phyloP scores from a whole-genome alignment of 805 yeast genomes.

The Danielia oregonensis region DNA sequence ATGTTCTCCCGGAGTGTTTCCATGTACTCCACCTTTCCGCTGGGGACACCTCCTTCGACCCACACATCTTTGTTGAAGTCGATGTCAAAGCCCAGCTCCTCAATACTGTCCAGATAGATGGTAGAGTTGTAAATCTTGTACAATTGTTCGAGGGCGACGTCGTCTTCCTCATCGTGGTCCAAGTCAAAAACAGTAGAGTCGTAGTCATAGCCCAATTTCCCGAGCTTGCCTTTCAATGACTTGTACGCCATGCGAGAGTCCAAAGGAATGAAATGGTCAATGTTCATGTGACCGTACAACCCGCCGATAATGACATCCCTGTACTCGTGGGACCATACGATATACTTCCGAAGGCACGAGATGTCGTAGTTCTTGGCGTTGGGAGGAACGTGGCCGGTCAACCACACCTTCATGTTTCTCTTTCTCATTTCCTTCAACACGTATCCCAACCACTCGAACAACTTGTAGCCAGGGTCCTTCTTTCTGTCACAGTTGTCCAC shows the following conservation, averaged over 20 bases:
- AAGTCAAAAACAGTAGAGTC: slow-evolving; percentile 9
- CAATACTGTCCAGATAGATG: slow-evolving; percentile 8
- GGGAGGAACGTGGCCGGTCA: slow-evolving; percentile 88
- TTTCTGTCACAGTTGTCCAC: slow-evolving; percentile 73
- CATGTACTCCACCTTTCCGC: slow-evolving; percentile 64
- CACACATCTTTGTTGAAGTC: slow-evolving; percentile 21
- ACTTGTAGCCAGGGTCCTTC: slow-evolving; percentile 76
- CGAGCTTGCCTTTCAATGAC: slow-evolving; percentile 29
- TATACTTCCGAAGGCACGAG: slow-evolving; percentile 69
- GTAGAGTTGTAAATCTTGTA: slow-evolving; percentile 5
- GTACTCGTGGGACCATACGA: slow-evolving; percentile 80
- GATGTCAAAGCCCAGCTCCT: slow-evolving; percentile 12
- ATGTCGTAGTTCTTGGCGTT: slow-evolving; percentile 71
- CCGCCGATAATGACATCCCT: slow-evolving; percentile 83
- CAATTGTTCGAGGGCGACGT: slow-evolving; percentile 6
- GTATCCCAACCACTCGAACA: slow-evolving; percentile 74
- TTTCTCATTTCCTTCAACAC: slow-evolving; percentile 69
- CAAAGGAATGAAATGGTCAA: slow-evolving; percentile 79
- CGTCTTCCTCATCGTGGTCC: slow-evolving; percentile 6
- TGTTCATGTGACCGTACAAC: slow-evolving; percentile 84
- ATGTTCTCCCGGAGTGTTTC: slow-evolving; percentile 48
- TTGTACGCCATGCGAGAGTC: slow-evolving; percentile 68
- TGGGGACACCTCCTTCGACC: slow-evolving; percentile 61
- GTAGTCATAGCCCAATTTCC: slow-evolving; percentile 12
- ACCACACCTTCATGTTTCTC: slow-evolving; percentile 80